Base-by-base conservation (phyloP, 176 grass and related monocot genomes). In the Poa pratensis region DNA sequence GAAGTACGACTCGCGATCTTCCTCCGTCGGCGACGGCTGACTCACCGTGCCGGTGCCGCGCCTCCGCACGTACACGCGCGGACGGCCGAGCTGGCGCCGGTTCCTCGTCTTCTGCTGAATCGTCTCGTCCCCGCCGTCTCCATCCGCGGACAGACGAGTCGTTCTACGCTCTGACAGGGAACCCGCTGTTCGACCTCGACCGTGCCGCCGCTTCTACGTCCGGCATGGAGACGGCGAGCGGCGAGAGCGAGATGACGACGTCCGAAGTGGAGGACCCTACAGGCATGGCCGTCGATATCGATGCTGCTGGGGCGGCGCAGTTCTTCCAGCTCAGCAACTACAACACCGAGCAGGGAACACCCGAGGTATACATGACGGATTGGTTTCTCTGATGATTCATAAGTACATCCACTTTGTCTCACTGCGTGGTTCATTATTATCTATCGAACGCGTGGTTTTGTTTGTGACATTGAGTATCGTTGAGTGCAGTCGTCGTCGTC, bases 31-130 rank as follows among this genome's bases (percentile, higher is more conserved):
- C 17, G 24, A 58, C 72, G 54, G 9, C 43, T 7, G 55, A 28
- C 1, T 86, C 83, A 19, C 61, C 72, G 3, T 78, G 73, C 42
- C 81, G 57, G 8, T 82, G 73, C 42, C 81, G 66, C 48, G 80
- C 49, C 9, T 86, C 79, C 15, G 65, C 13, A 2, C 0, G 15
- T 37, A 6, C 30, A 8, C 19, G n/a, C 49, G 24, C 64, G 12
- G 62, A 22, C 12, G 39, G 9, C 42, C 9, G 3, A 0, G 69
- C 22, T 9, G 23, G 8, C 59, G 39, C 24, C 18, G 6, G 40
- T 17, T 62, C 11, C 0, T 65, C 82, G 1, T 64, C 82, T n/a
- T 75, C 73, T 20, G 1, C 26, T 3, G 73, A 32, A 20, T 5
- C 48, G 24, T 27, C 26, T 51, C 48, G 27, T 75, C 72, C 15